These are phyloP conservation scores for Pisolithus thermaeus DNA, from an alignment of 1,284 basidiomycete species.

Conservation along the genomic window DNA sequence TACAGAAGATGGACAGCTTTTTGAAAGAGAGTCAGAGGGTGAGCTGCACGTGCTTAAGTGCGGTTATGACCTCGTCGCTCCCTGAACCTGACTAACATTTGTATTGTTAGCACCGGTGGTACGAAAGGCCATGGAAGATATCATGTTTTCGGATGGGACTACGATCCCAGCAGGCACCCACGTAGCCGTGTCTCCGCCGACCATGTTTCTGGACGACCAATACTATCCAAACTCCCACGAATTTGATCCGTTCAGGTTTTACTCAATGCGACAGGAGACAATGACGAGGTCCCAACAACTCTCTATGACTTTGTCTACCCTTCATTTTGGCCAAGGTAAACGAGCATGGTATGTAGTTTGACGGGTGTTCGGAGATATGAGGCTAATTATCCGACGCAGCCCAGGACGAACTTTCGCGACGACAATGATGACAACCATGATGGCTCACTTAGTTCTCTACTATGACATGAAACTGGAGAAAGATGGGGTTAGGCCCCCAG, in stretches of 20 bases:
- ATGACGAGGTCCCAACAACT: conserved; percentile 21
- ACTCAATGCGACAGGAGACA: conserved; percentile 16
- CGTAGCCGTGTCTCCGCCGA: conserved; percentile 26
- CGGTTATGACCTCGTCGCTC: conserved; percentile 6
- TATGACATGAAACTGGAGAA: conserved; percentile 31
- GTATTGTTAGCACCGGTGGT: conserved; percentile 25
- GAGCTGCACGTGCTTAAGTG: conserved; percentile 27
- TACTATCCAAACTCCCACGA: conserved; percentile 28
- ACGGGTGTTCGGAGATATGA: neutral
- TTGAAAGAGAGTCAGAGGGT: conserved; percentile 36
- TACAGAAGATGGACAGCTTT: conserved; percentile 38
- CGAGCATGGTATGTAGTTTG: conserved; percentile 35
- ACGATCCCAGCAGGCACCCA: conserved; percentile 33
- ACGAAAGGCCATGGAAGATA: conserved; percentile 33
- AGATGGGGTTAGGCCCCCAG: conserved; percentile 32
- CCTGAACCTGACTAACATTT: neutral
- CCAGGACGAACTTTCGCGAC: conserved; percentile 36
- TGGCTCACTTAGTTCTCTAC: conserved; percentile 32
- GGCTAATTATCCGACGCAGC: conserved; percentile 13
- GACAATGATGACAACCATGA: conserved; percentile 28
- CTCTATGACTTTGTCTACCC: conserved; percentile 28
- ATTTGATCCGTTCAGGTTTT: conserved; percentile 37
- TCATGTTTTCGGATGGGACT: conserved; percentile 40
- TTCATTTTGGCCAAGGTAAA: conserved; percentile 38
- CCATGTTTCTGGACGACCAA: conserved; percentile 32